A percentile compares a stretch with the other conserved stretches of the same genome.
Evolutionary conservation across 1,284 basidiomycete species (phyloP).

Genomic region (Fomitopsis schrenkii): DNA sequence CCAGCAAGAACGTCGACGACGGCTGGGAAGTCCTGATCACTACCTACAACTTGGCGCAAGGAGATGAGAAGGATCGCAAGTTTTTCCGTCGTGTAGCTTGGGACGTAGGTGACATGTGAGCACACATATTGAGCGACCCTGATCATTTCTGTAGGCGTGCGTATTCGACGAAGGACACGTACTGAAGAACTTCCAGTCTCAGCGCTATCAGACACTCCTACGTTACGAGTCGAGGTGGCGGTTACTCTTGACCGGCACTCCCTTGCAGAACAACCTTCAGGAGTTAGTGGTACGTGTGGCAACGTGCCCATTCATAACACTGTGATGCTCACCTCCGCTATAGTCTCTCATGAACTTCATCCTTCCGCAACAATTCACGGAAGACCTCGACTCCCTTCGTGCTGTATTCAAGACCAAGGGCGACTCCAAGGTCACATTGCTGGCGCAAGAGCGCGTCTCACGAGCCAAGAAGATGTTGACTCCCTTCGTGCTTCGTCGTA

Average conservation of each 20-base stretch:
- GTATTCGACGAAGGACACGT: constrained; percentile 96
- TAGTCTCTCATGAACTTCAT: constrained; percentile 99
- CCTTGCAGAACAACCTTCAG: constrained; percentile 88
- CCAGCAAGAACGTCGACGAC: constrained; percentile 34
- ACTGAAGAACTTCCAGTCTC: constrained; percentile 95
- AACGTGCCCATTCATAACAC: constrained; percentile 5
- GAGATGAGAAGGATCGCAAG: constrained; percentile 82
- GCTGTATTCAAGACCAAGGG: constrained; percentile 97
- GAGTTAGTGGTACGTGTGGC: constrained; percentile 82
- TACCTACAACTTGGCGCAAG: constrained; percentile 93
- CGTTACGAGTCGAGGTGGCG: constrained; percentile 88
- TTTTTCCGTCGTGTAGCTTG: constrained; percentile 93
- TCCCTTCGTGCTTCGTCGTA: constrained; percentile 92
- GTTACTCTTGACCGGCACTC: constrained; percentile 92
- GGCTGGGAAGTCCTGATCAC: constrained; percentile 94
- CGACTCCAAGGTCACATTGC: constrained; percentile 79
- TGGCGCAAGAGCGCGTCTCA: constrained; percentile 88
- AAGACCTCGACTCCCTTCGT: constrained; percentile 72
- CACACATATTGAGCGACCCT: background rate
- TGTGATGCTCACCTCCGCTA: background rate
- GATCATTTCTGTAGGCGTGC: constrained; percentile 55
- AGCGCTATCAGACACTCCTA: constrained; percentile 88
- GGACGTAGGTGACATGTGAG: constrained; percentile 57
- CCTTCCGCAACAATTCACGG: constrained; percentile 85
- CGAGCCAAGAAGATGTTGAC: constrained; percentile 99